Percentiles rank a stretch among this genome's conserved stretches.
Conservation (phyloP, 345 rosid genomes). For the Syzygium oleosum region DNA sequence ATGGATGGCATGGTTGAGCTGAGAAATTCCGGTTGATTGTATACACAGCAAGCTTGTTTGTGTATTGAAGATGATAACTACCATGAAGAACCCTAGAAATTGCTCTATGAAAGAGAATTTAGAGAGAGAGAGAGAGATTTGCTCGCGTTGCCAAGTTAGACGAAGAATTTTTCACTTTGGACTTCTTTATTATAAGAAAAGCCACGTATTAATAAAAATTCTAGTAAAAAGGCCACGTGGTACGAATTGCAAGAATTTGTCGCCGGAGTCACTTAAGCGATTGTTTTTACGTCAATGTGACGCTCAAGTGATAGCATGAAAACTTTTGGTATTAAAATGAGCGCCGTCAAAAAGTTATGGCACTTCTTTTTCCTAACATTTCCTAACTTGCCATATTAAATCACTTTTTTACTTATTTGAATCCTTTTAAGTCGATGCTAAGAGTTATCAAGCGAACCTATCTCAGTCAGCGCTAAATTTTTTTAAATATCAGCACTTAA, state of each 20-base stretch:
- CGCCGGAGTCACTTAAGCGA: not conserved
- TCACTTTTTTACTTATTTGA: not conserved
- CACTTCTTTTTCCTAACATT: too few species aligned
- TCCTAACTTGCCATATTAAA: not conserved
- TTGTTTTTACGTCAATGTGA: not conserved
- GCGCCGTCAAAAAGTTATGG: not conserved
- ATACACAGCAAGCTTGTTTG: not conserved
- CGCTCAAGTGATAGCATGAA: not conserved
- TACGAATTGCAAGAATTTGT: not conserved
- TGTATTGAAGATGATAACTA: constrained; percentile 1
- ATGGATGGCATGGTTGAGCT: not conserved
- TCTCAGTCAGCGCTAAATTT: not conserved
- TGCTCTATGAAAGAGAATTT: not conserved
- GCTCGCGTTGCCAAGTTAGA: not conserved
- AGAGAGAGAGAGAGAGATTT: constrained; percentile 2
- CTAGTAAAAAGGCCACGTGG: not conserved
- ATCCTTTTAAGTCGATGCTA: too few species aligned
- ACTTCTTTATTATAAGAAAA: not conserved
- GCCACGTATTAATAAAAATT: not conserved
- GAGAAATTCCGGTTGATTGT: not conserved
- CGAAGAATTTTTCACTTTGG: too few species aligned
- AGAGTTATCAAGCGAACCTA: not conserved
- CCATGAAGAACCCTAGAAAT: constrained; percentile 31
- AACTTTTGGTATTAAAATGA: not conserved
- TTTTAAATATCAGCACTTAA: not conserved